These are phyloP conservation scores for Stagonosporopsis tanaceti DNA, from an alignment of 2,329 filamentous ascomycete genomes.

Conservation along the genomic window DNA sequence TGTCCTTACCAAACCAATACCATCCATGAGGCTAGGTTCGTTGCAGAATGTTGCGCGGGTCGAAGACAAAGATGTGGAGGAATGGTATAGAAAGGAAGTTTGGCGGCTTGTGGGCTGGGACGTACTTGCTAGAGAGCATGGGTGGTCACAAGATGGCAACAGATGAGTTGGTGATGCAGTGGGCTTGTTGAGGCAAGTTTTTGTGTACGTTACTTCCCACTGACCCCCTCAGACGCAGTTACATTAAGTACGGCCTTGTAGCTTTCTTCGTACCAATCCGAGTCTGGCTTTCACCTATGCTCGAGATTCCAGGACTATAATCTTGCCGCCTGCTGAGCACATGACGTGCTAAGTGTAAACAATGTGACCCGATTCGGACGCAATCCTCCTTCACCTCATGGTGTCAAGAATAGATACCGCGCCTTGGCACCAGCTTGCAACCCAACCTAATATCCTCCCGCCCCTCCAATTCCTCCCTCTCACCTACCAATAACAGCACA, in stretches of 20 bases:
- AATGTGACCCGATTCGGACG: background rate
- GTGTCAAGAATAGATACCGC: background rate
- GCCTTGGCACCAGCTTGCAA: background rate
- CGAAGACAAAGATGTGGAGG: slow-evolving; percentile 52
- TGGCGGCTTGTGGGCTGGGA: slow-evolving; percentile 69
- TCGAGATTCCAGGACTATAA: background rate
- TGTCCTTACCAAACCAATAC: slow-evolving; percentile 51
- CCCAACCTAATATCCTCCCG: too few relatives aligned
- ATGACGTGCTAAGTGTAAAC: background rate
- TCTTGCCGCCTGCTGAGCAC: background rate
- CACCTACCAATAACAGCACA: background rate
- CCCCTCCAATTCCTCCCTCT: background rate
- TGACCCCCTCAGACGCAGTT: background rate
- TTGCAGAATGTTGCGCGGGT: slow-evolving; percentile 46
- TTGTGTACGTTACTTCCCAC: background rate
- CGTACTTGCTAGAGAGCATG: slow-evolving; percentile 45
- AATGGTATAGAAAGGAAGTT: slow-evolving; percentile 65
- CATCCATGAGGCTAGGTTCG: slow-evolving; percentile 25
- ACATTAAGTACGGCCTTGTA: background rate
- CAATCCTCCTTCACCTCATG: background rate
- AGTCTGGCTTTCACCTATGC: background rate
- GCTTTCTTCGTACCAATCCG: background rate
- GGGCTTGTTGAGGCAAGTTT: background rate
- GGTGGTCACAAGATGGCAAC: slow-evolving; percentile 16
- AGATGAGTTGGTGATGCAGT: background rate